Conservation (phyloP, 441 rosid genomes). For the Biscutella laevigata region DNA sequence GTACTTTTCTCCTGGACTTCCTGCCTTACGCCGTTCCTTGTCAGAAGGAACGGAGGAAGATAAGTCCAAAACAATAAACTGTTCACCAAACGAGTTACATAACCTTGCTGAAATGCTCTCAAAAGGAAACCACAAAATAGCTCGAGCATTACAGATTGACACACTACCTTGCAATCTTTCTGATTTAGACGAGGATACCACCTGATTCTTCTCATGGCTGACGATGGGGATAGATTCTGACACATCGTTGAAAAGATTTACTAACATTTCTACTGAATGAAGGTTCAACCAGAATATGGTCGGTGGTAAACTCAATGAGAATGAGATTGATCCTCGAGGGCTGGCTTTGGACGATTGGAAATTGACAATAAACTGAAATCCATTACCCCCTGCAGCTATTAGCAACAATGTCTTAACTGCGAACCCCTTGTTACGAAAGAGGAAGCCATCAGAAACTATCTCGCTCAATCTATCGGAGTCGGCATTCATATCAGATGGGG, state of each 20-base stretch:
- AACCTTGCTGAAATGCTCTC: constrained; percentile 33
- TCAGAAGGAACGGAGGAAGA: constrained; percentile 34
- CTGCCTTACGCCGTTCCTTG: constrained; percentile 28
- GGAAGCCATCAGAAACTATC: constrained; percentile 33
- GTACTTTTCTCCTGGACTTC: constrained; percentile 32
- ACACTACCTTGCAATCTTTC: constrained; percentile 50
- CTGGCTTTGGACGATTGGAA: constrained; percentile 38
- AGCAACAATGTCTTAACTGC: constrained; percentile 55
- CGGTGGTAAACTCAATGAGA: constrained; percentile 66
- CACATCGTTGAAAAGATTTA: constrained; percentile 49
- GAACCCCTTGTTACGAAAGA: constrained; percentile 30
- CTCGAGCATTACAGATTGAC: constrained; percentile 60
- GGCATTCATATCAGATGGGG: constrained; percentile 29
- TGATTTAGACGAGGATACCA: constrained; percentile 32
- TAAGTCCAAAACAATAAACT: constrained; percentile 66
- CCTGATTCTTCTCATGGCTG: constrained; percentile 27
- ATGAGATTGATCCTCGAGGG: constrained; percentile 34
- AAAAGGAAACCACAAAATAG: constrained; percentile 69
- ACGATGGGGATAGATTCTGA: constrained; percentile 32
- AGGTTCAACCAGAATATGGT: constrained; percentile 69
- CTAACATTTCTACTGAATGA: constrained; percentile 39
- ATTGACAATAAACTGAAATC: constrained; percentile 37
- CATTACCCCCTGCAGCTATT: constrained; percentile 49
- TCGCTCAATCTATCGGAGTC: constrained; percentile 27
- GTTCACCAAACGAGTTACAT: constrained; percentile 43